Evolutionary conservation across 2,329 filamentous ascomycete genomes (phyloP).

Genomic region (Colletotrichum tropicale): DNA sequence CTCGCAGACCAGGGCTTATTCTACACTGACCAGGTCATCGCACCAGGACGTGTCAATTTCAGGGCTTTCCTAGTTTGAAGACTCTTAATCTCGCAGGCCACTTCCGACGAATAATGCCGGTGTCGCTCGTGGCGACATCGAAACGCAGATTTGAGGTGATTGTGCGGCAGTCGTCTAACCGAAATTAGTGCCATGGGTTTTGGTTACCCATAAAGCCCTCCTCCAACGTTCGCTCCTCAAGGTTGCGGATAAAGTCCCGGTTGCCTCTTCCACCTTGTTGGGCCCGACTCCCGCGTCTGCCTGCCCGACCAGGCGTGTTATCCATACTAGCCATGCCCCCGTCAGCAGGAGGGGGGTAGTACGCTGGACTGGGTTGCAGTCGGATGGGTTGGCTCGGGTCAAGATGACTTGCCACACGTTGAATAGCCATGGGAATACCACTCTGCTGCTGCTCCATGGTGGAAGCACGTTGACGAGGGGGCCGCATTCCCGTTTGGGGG

Average conservation of each 20-base stretch:
- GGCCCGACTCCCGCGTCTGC: constrained; percentile 77
- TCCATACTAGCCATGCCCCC: constrained; percentile 69
- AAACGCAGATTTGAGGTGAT: not conserved
- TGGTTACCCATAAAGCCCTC: constrained; percentile 82
- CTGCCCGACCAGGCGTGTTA: constrained; percentile 60
- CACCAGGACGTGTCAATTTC: not conserved
- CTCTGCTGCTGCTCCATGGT: constrained; percentile 96
- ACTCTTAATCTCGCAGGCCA: not conserved
- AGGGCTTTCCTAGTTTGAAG: not conserved
- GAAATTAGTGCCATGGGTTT: constrained; percentile 69
- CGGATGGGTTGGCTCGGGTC: constrained; percentile 94
- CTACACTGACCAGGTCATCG: not conserved
- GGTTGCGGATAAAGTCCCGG: constrained; percentile 89
- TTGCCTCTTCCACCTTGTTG: constrained; percentile 66
- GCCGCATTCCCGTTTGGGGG: constrained; percentile 66
- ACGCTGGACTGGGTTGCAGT: constrained; percentile 92
- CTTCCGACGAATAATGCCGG: not conserved
- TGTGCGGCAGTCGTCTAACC: not conserved
- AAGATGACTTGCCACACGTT: constrained; percentile 93
- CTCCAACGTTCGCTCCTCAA: constrained; percentile 93
- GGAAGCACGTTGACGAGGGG: constrained; percentile 85
- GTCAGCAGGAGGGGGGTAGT: constrained; percentile 92
- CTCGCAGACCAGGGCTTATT: not conserved
- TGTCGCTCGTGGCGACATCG: not conserved
- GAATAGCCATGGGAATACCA: constrained; percentile 89